Evolutionary conservation across 2,329 filamentous ascomycete genomes (phyloP).

Genomic region (Blumeriella jaapii): DNA sequence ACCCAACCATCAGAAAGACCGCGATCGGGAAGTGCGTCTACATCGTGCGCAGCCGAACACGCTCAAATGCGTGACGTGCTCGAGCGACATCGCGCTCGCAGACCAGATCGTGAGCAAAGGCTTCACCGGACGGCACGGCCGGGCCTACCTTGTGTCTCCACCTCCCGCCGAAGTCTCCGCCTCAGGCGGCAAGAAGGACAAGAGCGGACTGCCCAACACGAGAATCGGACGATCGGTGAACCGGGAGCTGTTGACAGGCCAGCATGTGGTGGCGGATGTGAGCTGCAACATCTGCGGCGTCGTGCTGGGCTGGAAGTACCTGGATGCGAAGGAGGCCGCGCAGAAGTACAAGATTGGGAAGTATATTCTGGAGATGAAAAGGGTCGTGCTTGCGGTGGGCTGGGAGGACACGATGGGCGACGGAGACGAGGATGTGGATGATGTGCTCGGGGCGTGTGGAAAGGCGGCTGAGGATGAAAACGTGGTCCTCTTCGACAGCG

Average conservation of each 20-base stretch:
- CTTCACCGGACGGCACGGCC: conserved; percentile 54
- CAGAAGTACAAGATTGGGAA: conserved; percentile 60
- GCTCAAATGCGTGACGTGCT: conserved; percentile 46
- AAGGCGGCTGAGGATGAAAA: conserved; percentile 40
- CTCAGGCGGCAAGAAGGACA: conserved; percentile 2
- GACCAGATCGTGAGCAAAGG: conserved; percentile 53
- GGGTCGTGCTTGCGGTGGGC: conserved; percentile 38
- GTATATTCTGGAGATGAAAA: conserved; percentile 52
- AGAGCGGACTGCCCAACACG: conserved; percentile 39
- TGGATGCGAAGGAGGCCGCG: conserved; percentile 45
- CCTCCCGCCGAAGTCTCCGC: conserved; percentile 19
- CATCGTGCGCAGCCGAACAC: conserved; percentile 39
- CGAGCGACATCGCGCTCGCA: conserved; percentile 47
- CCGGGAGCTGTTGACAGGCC: conserved; percentile 48
- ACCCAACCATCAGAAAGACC: conserved; percentile 9
- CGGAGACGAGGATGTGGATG: conserved; percentile 10
- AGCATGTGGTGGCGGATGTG: conserved; percentile 54
- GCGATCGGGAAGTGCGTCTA: conserved; percentile 21
- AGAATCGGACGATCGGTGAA: conserved; percentile 42
- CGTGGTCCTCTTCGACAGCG: conserved; percentile 46
- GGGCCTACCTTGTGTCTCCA: conserved; percentile 47
- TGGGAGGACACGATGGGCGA: conserved; percentile 38
- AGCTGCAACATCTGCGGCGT: conserved; percentile 42
- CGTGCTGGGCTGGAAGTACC: conserved; percentile 57
- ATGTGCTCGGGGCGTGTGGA: conserved; percentile 33